phyloP scores from a whole-genome alignment of 345 rosid genomes.

The Sapria himalayana region DNA sequence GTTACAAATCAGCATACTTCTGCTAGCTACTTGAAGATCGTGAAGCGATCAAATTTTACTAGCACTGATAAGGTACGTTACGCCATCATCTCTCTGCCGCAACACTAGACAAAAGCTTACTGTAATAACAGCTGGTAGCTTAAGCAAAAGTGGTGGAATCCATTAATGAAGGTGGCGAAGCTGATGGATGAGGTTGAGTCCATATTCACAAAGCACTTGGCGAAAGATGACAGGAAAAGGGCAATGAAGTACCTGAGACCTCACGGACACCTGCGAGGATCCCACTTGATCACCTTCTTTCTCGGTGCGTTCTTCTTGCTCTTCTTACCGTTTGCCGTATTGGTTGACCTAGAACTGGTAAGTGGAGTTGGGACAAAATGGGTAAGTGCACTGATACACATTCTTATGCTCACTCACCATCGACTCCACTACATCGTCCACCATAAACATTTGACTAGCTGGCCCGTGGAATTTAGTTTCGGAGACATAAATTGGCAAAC shows the following conservation, averaged over 20 bases:
- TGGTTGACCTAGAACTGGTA: too few relatives aligned
- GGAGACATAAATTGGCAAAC: too few relatives aligned
- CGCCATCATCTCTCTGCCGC: too few relatives aligned
- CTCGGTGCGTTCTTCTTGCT: conserved; percentile 28
- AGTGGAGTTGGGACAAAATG: too few relatives aligned
- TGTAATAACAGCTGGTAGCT: too few relatives aligned
- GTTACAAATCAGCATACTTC: conserved; percentile 75
- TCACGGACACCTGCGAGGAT: conserved; percentile 54
- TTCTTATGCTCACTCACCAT: too few relatives aligned
- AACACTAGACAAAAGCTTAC: too few relatives aligned
- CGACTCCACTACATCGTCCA: too few relatives aligned
- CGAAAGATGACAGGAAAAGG: conserved; percentile 83
- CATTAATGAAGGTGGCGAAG: conserved; percentile 56
- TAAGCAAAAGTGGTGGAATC: too few relatives aligned
- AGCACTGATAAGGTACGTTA: conserved; percentile 79
- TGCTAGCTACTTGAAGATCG: conserved; percentile 52
- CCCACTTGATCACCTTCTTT: conserved; percentile 94
- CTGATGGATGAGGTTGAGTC: conserved; percentile 98
- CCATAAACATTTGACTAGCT: too few relatives aligned
- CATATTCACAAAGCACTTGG: conserved; percentile 87
- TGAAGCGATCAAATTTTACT: conserved; percentile 71
- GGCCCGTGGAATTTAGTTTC: too few relatives aligned
- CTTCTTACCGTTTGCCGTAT: background rate
- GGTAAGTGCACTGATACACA: too few relatives aligned
- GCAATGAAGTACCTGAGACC: conserved; percentile 95